A percentile compares a stretch with the other conserved stretches of the same genome.
Conservation (phyloP, 202 grass and related monocot genomes). For the Bolboschoenoplectus hybrid region DNA sequence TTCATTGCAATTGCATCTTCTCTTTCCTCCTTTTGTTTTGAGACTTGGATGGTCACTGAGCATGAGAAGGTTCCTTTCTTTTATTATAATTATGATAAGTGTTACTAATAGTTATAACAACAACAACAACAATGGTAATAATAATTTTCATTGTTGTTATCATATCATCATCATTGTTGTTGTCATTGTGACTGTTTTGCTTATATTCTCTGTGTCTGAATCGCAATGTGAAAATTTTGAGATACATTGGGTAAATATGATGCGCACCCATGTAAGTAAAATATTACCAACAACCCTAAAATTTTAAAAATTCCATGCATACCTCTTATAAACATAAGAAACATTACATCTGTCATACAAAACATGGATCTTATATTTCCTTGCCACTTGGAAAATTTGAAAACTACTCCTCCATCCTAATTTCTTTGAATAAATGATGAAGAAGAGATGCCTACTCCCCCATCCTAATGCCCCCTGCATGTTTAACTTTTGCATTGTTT, state of each 20-base stretch:
- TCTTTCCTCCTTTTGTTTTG: constrained; percentile 85
- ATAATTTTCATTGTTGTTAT: neutral
- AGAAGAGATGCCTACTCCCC: neutral
- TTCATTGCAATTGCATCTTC: constrained; percentile 71
- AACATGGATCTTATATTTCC: neutral
- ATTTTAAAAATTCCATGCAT: neutral
- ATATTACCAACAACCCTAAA: neutral
- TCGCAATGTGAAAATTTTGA: neutral
- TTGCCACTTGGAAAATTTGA: neutral
- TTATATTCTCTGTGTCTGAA: neutral
- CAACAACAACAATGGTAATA: neutral
- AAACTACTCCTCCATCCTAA: neutral
- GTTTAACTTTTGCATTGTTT: neutral
- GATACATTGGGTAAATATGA: constrained; percentile 6
- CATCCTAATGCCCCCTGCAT: neutral
- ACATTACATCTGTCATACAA: neutral
- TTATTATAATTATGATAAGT: neutral
- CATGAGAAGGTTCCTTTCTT: constrained; percentile 83
- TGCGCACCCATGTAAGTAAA: neutral
- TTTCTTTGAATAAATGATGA: neutral
- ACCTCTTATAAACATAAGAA: constrained; percentile 5
- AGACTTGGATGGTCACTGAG: constrained; percentile 74
- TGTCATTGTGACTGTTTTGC: neutral
- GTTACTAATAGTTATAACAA: neutral
- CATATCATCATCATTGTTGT: neutral